Evolutionary conservation across 2,329 filamentous ascomycete species (phyloP), one percentile per base, ranked within the genome.

Genomic region (Teratosphaeria nubilosa): DNA sequence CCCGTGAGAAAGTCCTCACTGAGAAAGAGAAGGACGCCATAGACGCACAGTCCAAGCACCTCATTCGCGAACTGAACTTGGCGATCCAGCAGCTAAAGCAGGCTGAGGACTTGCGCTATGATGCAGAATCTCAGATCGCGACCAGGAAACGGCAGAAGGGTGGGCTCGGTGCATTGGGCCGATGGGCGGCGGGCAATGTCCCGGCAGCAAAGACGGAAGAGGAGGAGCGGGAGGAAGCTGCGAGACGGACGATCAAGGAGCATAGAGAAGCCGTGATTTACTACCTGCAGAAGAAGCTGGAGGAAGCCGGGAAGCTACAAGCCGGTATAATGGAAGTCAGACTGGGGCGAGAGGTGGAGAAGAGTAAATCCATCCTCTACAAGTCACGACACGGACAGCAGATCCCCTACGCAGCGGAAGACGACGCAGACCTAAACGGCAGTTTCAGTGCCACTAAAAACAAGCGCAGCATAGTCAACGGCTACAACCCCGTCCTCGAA

Each of bases 271-370:
- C 86, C 62, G 84, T 99, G 52, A 76, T 97, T 11, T 92, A 88
- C 86, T 91, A 87, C 65, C 71, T 99, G 67, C 81, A 88, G 62
- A 81, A 86, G 69, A 81, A 84, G 67, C 75, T 97, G 62, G 88
- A 94, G 74, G 80, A 84, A 63, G 91, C 87, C 58, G 87, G 88
- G 50, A 81, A 84, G 66, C 84, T 87, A 62, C 92, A 97, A 77
- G 85, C 90, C 66, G 82, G 82, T 55, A 96, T 97, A 90, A 96
- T 97, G 81, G 91, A 96, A 76, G 88, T 89, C 68, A 78, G 94
- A 66, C 78, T 97, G 64, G 85, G 85, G 68, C 80, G 94, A 57
- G 90, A 95, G 72, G 80, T 92, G 72, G 91, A 97, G 76, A 94
- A 88, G 82, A 91, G 86, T 68, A 89, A 90, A 74, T 95, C 89